Evolutionary conservation across 164 flowering plant species (phyloP).

Genomic region (Nelumbo lutea): DNA sequence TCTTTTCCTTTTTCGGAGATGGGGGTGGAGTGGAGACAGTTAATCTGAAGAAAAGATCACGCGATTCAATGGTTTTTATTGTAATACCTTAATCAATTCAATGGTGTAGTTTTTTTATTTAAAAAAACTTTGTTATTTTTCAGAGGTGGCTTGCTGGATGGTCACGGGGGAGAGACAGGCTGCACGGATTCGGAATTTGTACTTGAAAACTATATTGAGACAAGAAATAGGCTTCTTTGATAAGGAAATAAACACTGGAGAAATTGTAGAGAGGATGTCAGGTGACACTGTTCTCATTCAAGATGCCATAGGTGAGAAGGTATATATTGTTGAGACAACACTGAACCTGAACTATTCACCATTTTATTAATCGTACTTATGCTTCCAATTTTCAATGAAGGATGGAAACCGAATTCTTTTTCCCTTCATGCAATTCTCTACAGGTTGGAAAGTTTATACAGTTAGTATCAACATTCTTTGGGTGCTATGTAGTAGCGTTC

Average conservation of each 20-base stretch:
- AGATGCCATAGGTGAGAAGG: conserved; percentile 18
- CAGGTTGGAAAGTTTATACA: conserved; percentile 17
- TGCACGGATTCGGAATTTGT: conserved; percentile 22
- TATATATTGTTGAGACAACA: conserved; percentile 16
- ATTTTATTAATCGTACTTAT: neutral
- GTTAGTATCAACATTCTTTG: conserved; percentile 7
- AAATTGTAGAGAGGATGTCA: conserved; percentile 47
- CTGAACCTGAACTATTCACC: neutral
- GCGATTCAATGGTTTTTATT: too few relatives aligned
- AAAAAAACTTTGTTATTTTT: conserved; percentile 1
- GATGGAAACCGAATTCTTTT: neutral
- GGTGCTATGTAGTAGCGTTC: conserved; percentile 14
- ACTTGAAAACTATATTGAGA: conserved; percentile 14
- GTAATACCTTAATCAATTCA: too few relatives aligned
- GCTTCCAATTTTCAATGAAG: too few relatives aligned
- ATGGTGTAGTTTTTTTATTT: too few relatives aligned
- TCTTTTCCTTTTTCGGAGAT: too few relatives aligned
- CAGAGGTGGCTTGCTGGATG: conserved; percentile 36
- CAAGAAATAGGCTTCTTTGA: conserved; percentile 32
- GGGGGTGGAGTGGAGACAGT: too few relatives aligned
- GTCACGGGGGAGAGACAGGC: too few relatives aligned
- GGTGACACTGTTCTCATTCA: neutral
- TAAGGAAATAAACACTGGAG: conserved; percentile 25
- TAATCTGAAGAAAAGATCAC: too few relatives aligned
- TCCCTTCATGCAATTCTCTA: neutral